Evolutionary conservation across 176 grass and related monocot genomes (phyloP).

Genomic region (Carex kokanica): DNA sequence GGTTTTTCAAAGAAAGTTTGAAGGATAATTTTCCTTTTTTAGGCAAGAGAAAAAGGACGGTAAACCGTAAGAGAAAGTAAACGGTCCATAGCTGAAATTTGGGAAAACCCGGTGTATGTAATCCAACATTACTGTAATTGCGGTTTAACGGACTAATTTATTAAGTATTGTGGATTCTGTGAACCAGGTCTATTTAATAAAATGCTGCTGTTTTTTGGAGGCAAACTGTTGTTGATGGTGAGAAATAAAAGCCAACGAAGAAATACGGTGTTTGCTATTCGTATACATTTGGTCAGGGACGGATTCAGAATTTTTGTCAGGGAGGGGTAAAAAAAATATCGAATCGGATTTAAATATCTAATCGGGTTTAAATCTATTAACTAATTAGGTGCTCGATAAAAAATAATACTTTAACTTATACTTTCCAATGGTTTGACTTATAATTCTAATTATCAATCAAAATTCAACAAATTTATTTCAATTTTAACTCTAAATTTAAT

Average conservation of each 20-base stretch:
- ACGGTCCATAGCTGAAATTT: background rate
- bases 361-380: too few relatives aligned
- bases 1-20: background rate
- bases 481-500: too few relatives aligned
- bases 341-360: too few relatives aligned
- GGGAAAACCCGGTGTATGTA: background rate
- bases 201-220: background rate
- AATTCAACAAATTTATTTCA: too few relatives aligned
- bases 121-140: background rate
- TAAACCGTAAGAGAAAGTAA: background rate
- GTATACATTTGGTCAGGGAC: too few relatives aligned
- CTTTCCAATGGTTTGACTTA: too few relatives aligned
- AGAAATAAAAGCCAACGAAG: background rate
- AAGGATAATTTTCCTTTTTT: conserved; percentile 8
- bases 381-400: too few relatives aligned
- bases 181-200: background rate
- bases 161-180: background rate
- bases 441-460: too few relatives aligned
- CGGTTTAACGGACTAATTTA: background rate
- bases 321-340: too few relatives aligned
- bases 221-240: background rate
- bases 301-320: too few relatives aligned
- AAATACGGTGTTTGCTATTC: background rate
- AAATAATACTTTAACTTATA: too few relatives aligned
- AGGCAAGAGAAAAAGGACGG: conserved; percentile 6